Evolutionary conservation across 176 grass and related monocot genomes (phyloP), one percentile per base, ranked within the genome.

Genomic region (Avena eriantha): DNA sequence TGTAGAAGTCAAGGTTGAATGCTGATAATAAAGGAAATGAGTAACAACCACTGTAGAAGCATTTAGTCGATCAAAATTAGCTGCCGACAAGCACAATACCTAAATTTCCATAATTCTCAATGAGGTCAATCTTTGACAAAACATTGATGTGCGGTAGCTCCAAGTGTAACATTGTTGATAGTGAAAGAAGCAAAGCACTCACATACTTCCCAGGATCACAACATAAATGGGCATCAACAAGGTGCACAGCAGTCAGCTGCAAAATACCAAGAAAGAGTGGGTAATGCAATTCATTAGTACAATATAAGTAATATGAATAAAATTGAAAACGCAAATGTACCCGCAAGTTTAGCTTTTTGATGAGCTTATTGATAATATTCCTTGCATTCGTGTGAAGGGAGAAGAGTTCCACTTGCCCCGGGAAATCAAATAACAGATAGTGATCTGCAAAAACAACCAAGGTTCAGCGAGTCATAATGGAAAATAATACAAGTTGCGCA

Each of bases 181-280:
- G 88, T n/a, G 93, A 94, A 73, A 98, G 93, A 77, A 98, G 90
- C 80, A 96, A 91, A 67, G 97, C 97, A 87, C 93, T 96, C 18
- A 98, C 89, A 92, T 98, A 98, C 81, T 98, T 98, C 65, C 97
- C 97, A 88, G 94, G 97, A 88, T 98, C 97, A 88, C 92, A 96
- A 82, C 94, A 98, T 57, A 98, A 88, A 93, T 98, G 94, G 8
- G 97, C 86, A 92, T 98, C 97, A 16, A 96, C 64, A 84, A 98
- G 90, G 71, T 98, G 93, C 35, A 98, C 69, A 24, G 66, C 94
- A 88, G 94, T 93, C 49, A 98, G 83, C 97, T 98, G 87, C 64
- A 92, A 16, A 57, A 84, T 41, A 79, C 54, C 43, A 88, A 79
- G 61, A 71, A 71, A 60, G 11, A 64, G 46, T 82, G 31, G 67